Evolutionary conservation across 768 basidiomycete genomes (phyloP).

Genomic region (Podaxis sp.): DNA sequence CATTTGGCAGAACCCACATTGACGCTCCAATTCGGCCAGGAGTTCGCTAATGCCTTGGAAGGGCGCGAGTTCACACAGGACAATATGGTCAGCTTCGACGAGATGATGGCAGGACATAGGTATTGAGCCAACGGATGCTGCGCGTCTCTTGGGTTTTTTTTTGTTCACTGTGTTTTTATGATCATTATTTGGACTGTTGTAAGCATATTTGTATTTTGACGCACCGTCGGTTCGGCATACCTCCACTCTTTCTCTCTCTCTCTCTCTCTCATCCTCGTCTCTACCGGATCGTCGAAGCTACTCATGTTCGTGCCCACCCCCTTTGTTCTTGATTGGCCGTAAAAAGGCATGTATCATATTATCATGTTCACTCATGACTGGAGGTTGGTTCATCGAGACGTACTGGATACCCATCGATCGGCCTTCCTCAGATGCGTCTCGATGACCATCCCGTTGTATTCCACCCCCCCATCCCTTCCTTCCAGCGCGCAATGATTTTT

Average conservation of each 20-base stretch:
- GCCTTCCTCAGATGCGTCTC: slow-evolving; percentile 34
- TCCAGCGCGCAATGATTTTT: slow-evolving; percentile 12
- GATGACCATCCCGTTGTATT: slow-evolving; percentile 26
- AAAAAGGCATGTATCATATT: slow-evolving; percentile 27
- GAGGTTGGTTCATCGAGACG: slow-evolving; percentile 32
- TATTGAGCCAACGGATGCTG: slow-evolving; percentile 31
- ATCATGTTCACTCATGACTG: slow-evolving; percentile 19
- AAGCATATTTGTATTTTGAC: slow-evolving; percentile 26
- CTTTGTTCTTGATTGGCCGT: slow-evolving; percentile 20
- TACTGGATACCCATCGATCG: slow-evolving; percentile 27
- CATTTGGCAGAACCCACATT: slow-evolving; percentile 19
- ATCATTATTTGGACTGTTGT: slow-evolving; percentile 22
- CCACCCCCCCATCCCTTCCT: not conserved
- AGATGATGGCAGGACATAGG: slow-evolving; percentile 35
- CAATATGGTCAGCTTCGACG: slow-evolving; percentile 33
- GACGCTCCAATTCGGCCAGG: slow-evolving; percentile 28
- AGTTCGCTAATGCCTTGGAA: slow-evolving; percentile 27
- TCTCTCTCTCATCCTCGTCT: not conserved
- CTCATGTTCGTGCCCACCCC: slow-evolving; percentile 14
- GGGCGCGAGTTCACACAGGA: slow-evolving; percentile 20
- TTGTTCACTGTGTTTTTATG: slow-evolving; percentile 15
- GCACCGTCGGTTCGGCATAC: slow-evolving; percentile 12
- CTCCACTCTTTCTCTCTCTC: not conserved
- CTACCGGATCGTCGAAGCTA: slow-evolving; percentile 6
- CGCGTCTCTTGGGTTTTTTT: slow-evolving; percentile 26